Conservation (phyloP, 192 early-diverging fungal genomes). For the Allomyces macrogynus region DNA sequence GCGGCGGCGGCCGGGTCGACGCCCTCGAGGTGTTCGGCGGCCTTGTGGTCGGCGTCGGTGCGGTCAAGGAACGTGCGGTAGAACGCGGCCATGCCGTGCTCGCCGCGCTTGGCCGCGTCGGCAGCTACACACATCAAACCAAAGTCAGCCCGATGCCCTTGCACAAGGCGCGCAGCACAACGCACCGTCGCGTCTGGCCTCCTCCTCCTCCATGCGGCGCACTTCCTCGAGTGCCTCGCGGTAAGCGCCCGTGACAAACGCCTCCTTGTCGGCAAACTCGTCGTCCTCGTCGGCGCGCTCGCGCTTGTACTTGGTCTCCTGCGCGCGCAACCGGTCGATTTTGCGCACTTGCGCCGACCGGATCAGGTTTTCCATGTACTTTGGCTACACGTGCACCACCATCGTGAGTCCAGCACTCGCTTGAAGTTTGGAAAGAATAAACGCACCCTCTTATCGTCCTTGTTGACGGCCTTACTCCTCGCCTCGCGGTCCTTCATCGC, state of each 20-base stretch:
- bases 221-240: conserved; percentile 39
- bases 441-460: conserved; percentile 8
- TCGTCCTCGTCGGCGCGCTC: conserved; percentile 54
- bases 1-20: conserved; percentile 6
- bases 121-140: too few relatives aligned
- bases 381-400: conserved; percentile 20
- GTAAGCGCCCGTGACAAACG: conserved; percentile 59
- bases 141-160: too few relatives aligned
- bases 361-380: conserved; percentile 41
- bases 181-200: conserved; percentile 7
- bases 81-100: conserved; percentile 13
- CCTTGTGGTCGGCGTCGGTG: conserved; percentile 15
- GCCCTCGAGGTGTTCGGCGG: neutral
- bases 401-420: conserved; percentile 12
- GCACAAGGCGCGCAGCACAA: too few relatives aligned
- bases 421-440: too few relatives aligned
- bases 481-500: conserved; percentile 38
- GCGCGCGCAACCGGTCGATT: conserved; percentile 41
- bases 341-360: conserved; percentile 45
- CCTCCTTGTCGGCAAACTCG: conserved; percentile 53
- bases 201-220: conserved; percentile 32
- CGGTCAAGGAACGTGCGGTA: conserved; percentile 17
- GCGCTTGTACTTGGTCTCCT: conserved; percentile 43
- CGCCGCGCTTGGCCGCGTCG: conserved; percentile 34
- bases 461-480: conserved; percentile 18